A percentile compares a stretch with the other conserved stretches of the same genome.
phyloP scores from a whole-genome alignment of 2,329 filamentous ascomycete genomes.

The Venturia effusa region DNA sequence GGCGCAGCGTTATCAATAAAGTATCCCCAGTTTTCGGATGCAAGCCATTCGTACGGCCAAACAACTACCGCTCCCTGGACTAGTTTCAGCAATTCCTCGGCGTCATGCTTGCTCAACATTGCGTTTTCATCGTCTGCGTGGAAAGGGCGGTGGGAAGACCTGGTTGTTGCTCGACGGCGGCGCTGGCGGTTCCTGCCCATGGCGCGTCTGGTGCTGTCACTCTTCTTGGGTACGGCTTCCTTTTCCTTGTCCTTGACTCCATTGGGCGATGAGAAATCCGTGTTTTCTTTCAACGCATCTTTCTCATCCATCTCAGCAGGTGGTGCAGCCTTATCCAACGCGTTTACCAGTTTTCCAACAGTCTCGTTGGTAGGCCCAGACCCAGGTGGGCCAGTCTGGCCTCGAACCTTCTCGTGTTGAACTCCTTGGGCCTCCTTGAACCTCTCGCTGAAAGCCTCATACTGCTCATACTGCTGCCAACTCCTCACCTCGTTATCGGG shows the following conservation, averaged over 20 bases:
- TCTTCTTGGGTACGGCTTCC: constrained; percentile 18
- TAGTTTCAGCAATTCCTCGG: constrained; percentile 69
- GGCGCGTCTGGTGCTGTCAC: constrained; percentile 3
- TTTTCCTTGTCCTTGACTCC: not conserved
- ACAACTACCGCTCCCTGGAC: constrained; percentile 81
- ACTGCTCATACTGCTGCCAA: constrained; percentile 89
- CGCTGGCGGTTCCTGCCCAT: constrained; percentile 13
- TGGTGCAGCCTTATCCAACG: constrained; percentile 29
- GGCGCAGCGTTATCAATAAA: constrained; percentile 93
- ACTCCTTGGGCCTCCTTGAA: constrained; percentile 58
- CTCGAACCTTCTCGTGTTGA: constrained; percentile 30
- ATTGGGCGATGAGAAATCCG: not conserved
- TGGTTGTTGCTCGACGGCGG: constrained; percentile 59
- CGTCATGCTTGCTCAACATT: constrained; percentile 60
- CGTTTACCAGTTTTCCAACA: constrained; percentile 14
- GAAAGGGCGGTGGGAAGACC: constrained; percentile 54
- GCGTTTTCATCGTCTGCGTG: constrained; percentile 54
- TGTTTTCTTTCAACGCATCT: not conserved
- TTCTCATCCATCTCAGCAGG: constrained; percentile 13
- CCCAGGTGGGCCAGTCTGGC: constrained; percentile 39
- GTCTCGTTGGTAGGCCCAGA: constrained; percentile 20
- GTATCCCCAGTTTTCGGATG: constrained; percentile 92
- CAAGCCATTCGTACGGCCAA: constrained; percentile 87
- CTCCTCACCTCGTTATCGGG: constrained; percentile 88
- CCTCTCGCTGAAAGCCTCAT: constrained; percentile 61